Evolutionary conservation across 352 stramenopile species (phyloP).

Genomic region (Phytophthora hibernalis): DNA sequence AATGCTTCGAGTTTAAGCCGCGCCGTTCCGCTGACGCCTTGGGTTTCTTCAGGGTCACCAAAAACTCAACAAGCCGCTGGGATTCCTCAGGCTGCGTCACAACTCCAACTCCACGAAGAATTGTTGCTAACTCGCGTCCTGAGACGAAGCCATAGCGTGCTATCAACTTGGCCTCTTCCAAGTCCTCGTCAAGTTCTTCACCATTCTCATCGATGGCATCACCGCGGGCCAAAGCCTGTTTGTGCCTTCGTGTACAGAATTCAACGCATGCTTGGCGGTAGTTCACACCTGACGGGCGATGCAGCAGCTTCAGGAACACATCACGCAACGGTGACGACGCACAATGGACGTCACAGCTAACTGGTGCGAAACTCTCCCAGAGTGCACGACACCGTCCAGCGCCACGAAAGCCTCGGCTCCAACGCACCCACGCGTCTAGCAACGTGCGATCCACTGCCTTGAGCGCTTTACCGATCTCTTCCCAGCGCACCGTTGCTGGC

Average conservation of each 20-base stretch:
- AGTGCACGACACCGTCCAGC: constrained; percentile 67
- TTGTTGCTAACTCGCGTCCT: constrained; percentile 56
- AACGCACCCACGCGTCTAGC: constrained; percentile 84
- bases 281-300: constrained; percentile 83
- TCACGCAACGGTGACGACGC: constrained; percentile 87
- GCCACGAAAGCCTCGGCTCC: constrained; percentile 72
- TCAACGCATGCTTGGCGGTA: constrained; percentile 84
- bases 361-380: constrained; percentile 88
- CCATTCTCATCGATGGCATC: constrained; percentile 63
- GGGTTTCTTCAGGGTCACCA: constrained; percentile 59
- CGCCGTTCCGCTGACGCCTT: constrained; percentile 34
- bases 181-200: constrained; percentile 66
- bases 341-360: constrained; percentile 90
- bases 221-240: constrained; percentile 55
- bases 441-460: constrained; percentile 90
- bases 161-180: constrained; percentile 73
- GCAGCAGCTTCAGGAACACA: constrained; percentile 92
- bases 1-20: constrained; percentile 68
- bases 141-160: constrained; percentile 58
- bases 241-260: constrained; percentile 68
- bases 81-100: constrained; percentile 83
- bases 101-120: constrained; percentile 80
- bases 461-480: constrained; percentile 88
- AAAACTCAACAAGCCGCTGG: constrained; percentile 90
- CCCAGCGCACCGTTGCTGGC: constrained; percentile 57